phyloP scores from a whole-genome alignment of 768 basidiomycete species.

The Tricholoma sp. region DNA sequence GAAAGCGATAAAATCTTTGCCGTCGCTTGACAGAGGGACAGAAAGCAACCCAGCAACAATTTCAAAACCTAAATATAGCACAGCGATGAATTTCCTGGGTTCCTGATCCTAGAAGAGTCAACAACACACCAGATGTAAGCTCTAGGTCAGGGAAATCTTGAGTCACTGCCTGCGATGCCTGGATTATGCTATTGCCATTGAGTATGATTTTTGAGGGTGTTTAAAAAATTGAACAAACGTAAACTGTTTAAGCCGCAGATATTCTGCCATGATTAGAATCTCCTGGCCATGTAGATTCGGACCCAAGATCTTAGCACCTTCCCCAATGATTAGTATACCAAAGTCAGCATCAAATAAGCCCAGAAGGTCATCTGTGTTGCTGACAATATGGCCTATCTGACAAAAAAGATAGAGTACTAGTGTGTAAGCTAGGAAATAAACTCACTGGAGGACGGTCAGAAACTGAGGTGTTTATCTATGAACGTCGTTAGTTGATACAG shows the following conservation, averaged over 20 bases:
- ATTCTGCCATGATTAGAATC: constrained; percentile 74
- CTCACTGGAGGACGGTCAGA: constrained; percentile 57
- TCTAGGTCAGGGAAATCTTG: constrained; percentile 70
- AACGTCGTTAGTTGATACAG: constrained; percentile 4
- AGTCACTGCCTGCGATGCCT: constrained; percentile 64
- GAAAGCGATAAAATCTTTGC: constrained; percentile 79
- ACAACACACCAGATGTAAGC: constrained; percentile 38
- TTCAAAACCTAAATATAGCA: constrained; percentile 39
- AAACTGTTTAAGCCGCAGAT: constrained; percentile 69
- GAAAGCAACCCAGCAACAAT: constrained; percentile 70
- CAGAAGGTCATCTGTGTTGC: constrained; percentile 74
- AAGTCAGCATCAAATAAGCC: constrained; percentile 75
- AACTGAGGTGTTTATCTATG: constrained; percentile 65
- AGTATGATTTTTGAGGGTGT: background rate
- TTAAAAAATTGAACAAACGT: constrained; percentile 35
- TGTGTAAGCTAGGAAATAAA: background rate
- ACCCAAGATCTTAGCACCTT: constrained; percentile 68
- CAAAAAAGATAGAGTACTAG: background rate
- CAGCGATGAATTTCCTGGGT: background rate
- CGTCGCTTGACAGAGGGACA: constrained; percentile 67
- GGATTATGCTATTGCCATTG: constrained; percentile 44
- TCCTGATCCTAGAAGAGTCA: background rate
- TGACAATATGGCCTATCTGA: constrained; percentile 70
- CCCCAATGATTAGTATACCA: constrained; percentile 65
- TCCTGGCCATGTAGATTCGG: constrained; percentile 71